Evolutionary conservation across 2,329 filamentous ascomycete species (phyloP), one percentile per base, ranked within the genome.

Genomic region (Tolypocladium amazonense): DNA sequence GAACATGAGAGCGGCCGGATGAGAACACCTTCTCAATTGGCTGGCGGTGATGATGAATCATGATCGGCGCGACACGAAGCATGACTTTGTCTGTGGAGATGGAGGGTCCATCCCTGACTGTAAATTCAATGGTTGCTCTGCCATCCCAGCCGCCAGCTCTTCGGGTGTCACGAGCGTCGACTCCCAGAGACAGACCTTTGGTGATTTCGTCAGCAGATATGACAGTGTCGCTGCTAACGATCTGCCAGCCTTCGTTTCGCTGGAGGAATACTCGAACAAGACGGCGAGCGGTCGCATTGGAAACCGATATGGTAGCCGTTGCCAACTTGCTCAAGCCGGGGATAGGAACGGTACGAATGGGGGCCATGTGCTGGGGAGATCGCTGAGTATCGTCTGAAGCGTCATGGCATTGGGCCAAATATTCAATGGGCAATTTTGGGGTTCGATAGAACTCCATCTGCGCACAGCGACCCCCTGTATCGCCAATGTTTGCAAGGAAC

Each of bases 11-110:
- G n/a, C n/a, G n/a, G 15, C 4, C 15, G 39, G 5, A 68, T 58
- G 64, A 66, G 35, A 76, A 53, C 3, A 75, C 60, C 1, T 63
- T 61, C 6, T 70, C 53, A 0, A 68, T 66, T 6, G 43, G 30
- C 60, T 76, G 71, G 6, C 69, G 60, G 57, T 75, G 73, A 59
- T 76, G 71, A 52, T 77, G 73, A 1, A 66, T 67, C 7, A 76
- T 63, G 1, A 76, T 65, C 0, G 75, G 74, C 0, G 75, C 73
- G 7, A 75, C 67, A 5, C 69, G 70, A 3, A 77, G 62, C 6
- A 62, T 63, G 3, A 76, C 72, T 0, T 54, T 62, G 54, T 73
- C 71, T 0, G 62, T 64, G 2, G 59, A 58, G 4, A 47, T 62
- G 4, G 57, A 38, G 0, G 60, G 53, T 0, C 63, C 63, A 57